Base-by-base conservation (phyloP, 2,329 filamentous ascomycete species). In the Hymenoscyphus scutula region DNA sequence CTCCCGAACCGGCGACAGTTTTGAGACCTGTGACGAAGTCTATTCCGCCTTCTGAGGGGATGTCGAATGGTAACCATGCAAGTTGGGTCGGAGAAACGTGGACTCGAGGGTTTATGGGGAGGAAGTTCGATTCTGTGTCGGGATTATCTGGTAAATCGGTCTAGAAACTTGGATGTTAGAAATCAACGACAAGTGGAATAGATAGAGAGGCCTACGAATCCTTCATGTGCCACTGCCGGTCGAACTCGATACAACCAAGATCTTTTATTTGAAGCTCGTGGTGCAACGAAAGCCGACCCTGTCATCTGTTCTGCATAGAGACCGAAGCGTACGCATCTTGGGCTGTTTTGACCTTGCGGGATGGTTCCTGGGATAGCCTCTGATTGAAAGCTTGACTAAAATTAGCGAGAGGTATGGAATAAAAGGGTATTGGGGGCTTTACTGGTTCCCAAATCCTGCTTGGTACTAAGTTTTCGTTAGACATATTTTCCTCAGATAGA, bases 381-480 rank as follows among this genome's bases (percentile, higher is more conserved):
- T 13, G 77, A 78, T 61, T 75, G 70, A 58, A 77, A 76, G 62
- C 74, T 73, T 34, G 23, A 25, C 17, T 15, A 15, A 17, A n/a
- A 34, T 56, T 29, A 56, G 45, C 29, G 38, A 51, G 29, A 32
- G 29, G 32, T 45, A 55, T 54, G 34, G 17, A 38, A 32, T 41
- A 29, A 37, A 66, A 61, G 71, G 76, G 64, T n/a, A 75, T 76
- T 73, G 70, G 68, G 70, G 84, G 30, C 64, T 56, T 56, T 65
- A 69, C 67, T 68, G 62, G 37, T 69, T 86, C 41, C 80, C 79
- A 67, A 85, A 85, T 23, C 83, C 84, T 23, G 78, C 72, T 79
- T 84, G 81, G 68, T 86, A 86, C 74, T 80, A 59, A 58, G 60
- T 25, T 38, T 25, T 54, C n/a, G 27, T 58, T 32, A 58, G 56